Base-by-base conservation (phyloP, 2,329 filamentous ascomycete species). In the Cryphonectria nitschkei region DNA sequence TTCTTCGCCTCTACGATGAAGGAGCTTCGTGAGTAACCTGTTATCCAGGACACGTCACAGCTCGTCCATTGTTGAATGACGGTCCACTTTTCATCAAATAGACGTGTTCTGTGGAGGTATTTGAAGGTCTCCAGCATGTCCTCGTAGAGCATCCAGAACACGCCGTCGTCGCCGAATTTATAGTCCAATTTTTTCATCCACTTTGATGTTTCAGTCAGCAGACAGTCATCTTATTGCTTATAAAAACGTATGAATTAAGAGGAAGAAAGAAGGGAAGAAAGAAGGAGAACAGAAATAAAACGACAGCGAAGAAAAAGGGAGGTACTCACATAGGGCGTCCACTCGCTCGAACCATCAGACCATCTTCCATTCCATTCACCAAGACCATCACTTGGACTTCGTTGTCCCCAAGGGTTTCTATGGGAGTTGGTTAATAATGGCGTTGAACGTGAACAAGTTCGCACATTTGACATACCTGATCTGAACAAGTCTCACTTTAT, bases 281-380 rank as follows among this genome's bases (percentile, higher is more conserved):
- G 26, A 26, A 26, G 26, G 26, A 26, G 1, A 26, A 1, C 26
- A 26, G 26, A 26, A 26, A 26, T 26, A 26, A 26, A 26, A 26
- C 26, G 26, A 26, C 26, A 26, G 26, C 26, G 26, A 26, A 26
- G 26, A 26, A 26, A 26, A 37, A 37, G 2, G 13, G 19, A 0
- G 39, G 26, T 3, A 61, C 56, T 61, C 19, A 61, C 56, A 75
- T 92, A 87, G 0, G 90, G 83, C 1, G 90, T 93, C 92, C 92
- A 94, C 77, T 93, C 87, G 74, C 90, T 88, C 6, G 89, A 91
- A 0, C 92, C 92, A 77, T 93, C 91, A 52, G 88, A 89, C 91
- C 92, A 94, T 5, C 89, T 85, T 19, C 92, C 92, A 68, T 87
- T 89, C 91, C 91, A 93, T 79, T 93, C 91, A 65, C 82, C 81